Evolutionary conservation across 2,329 filamentous ascomycete species (phyloP), one percentile per base, ranked within the genome.

Genomic region (Coniella vitis): DNA sequence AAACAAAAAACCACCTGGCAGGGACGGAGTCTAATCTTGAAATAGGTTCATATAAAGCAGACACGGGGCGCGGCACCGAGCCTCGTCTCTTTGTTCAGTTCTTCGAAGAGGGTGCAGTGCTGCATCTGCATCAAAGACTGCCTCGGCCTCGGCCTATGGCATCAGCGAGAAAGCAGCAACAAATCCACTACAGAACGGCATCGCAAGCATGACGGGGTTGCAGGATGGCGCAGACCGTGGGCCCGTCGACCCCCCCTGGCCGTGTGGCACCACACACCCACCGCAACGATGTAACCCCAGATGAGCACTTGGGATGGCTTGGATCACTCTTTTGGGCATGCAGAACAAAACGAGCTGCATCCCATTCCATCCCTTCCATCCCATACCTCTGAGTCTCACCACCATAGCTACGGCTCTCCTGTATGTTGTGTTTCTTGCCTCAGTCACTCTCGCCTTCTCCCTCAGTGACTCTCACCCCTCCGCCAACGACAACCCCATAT

Each of bases 271-370:
- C 46, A 52, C 47, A 52, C 47, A 50, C 47, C 43, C 43, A 39
- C 43, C 38, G 38, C 17, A 35, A 16, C 51, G 47, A 53, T 53
- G 51, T 45, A 40, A 53, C 51, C 51, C 51, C 45, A 50, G 35
- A 25, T 32, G 36, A 29, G 21, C 46, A 36, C 47, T 42, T 25
- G 38, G 39, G 29, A 50, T 49, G 43, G 47, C 48, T 29, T 10
- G 5, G 5, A 10, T 5, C 25, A 10, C 25, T 29, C 47, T 37
- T 38, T 38, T n/a, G 38, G 47, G 47, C 49, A 45, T 45, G 49
- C 34, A 39, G 47, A n/a, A 44, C 41, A 53, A 53, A 50, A 45
- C 49, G 34, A 32, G 16, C 42, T 31, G 43, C 40, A 43, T 49
- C 51, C 47, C 44, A 34, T 45, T 47, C 41, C 32, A 41, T 38